These are phyloP conservation scores for Trametes villosa DNA, from an alignment of 768 basidiomycete genomes.

Conservation along the genomic window DNA sequence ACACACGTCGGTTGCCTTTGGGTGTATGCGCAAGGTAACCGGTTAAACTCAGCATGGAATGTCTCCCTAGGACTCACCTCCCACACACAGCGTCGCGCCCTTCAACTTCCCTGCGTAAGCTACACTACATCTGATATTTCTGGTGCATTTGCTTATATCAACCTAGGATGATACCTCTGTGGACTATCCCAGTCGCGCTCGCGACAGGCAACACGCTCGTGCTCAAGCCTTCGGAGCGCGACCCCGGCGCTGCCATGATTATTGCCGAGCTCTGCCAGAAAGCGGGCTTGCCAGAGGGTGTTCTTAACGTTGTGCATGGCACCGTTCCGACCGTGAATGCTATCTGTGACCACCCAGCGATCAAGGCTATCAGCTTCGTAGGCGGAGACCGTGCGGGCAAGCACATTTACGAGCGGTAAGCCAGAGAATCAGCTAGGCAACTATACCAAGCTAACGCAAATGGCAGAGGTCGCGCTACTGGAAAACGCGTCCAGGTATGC, in stretches of 20 bases:
- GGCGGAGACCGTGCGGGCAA: slow-evolving; percentile 92
- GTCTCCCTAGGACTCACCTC: background rate
- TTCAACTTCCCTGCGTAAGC: slow-evolving; percentile 90
- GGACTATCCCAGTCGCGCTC: slow-evolving; percentile 90
- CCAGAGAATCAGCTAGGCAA: background rate
- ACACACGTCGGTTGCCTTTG: slow-evolving; percentile 79
- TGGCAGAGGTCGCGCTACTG: slow-evolving; percentile 75
- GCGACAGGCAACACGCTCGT: slow-evolving; percentile 94
- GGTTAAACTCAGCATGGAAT: background rate
- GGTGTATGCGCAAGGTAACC: slow-evolving; percentile 79
- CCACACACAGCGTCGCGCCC: slow-evolving; percentile 64
- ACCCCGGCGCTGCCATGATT: slow-evolving; percentile 97
- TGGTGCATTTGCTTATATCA: background rate
- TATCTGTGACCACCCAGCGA: slow-evolving; percentile 89
- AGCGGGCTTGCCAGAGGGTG: slow-evolving; percentile 85
- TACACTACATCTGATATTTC: background rate
- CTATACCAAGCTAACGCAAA: background rate
- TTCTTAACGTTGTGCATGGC: slow-evolving; percentile 92
- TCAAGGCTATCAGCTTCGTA: slow-evolving; percentile 96
- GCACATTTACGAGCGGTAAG: slow-evolving; percentile 88
- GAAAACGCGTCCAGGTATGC: slow-evolving; percentile 83
- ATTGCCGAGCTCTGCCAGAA: slow-evolving; percentile 93
- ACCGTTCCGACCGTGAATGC: slow-evolving; percentile 88
- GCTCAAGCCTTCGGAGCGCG: slow-evolving; percentile 94
- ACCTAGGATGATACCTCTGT: slow-evolving; percentile 90